These are phyloP conservation scores for Golubevia sp. DNA, from an alignment of 1,284 basidiomycete genomes.

Conservation along the genomic window DNA sequence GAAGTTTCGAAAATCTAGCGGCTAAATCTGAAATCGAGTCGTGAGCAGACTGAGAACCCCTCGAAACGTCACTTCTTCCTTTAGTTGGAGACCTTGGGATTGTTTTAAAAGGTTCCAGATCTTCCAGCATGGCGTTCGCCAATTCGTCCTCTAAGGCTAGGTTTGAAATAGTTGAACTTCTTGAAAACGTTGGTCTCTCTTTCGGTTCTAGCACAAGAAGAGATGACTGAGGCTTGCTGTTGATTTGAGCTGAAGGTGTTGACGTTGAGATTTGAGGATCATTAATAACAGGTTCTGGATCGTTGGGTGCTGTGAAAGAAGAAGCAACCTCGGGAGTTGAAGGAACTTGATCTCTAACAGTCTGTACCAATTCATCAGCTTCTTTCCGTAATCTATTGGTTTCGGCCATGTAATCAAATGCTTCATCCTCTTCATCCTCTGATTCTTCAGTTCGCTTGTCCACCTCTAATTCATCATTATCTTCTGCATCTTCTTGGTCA, in stretches of 20 bases:
- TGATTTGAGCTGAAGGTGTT: neutral
- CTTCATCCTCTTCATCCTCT: neutral
- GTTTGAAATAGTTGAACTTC: neutral
- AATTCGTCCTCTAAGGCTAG: neutral
- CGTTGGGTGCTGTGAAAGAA: neutral
- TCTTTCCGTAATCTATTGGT: neutral
- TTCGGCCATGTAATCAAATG: neutral
- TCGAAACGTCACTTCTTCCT: neutral
- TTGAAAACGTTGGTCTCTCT: too few relatives aligned
- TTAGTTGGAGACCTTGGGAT: neutral
- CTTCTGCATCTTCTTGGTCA: too few relatives aligned
- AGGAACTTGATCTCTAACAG: neutral
- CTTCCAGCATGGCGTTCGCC: neutral
- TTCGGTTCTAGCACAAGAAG: too few relatives aligned
- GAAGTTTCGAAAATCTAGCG: neutral
- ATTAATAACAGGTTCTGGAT: too few relatives aligned
- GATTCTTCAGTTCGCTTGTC: too few relatives aligned
- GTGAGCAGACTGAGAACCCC: neutral
- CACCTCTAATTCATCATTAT: too few relatives aligned
- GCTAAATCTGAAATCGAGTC: neutral
- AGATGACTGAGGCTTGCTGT: neutral
- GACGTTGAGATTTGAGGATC: too few relatives aligned
- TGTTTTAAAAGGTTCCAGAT: neutral
- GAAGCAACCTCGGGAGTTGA: neutral
- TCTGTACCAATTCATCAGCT: neutral